phyloP scores from a whole-genome alignment of 306 rosid genomes.

The Leucaena leucocephala region DNA sequence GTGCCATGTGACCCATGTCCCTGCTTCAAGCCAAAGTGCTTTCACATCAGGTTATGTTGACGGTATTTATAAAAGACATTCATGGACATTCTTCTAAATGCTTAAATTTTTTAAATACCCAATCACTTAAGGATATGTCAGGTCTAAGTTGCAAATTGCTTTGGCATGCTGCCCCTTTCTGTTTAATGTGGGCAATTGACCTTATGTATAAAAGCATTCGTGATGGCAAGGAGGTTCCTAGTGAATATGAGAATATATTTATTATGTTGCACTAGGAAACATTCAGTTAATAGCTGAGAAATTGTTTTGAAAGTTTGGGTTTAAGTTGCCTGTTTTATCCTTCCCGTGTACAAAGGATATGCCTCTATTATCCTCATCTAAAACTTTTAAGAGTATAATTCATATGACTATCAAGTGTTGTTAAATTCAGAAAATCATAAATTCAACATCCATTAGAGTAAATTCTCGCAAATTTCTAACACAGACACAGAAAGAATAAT shows the following conservation, averaged over 20 bases:
- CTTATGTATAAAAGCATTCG: neutral
- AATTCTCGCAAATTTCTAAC: slow-evolving; percentile 11
- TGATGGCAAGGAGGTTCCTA: neutral
- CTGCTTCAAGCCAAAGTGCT: neutral
- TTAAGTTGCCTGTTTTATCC: slow-evolving; percentile 3
- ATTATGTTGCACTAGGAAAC: neutral
- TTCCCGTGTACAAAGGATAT: slow-evolving; percentile 7
- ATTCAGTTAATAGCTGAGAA: neutral
- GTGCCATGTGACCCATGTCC: neutral
- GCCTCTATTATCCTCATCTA: neutral
- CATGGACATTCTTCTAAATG: neutral
- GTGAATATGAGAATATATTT: slow-evolving; percentile 9
- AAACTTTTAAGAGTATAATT: slow-evolving; percentile 15
- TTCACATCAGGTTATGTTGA: neutral
- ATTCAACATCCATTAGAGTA: neutral
- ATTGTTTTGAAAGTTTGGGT: neutral
- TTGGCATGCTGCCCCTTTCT: neutral
- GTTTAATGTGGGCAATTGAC: neutral
- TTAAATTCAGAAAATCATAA: neutral
- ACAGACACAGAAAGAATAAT: slow-evolving; percentile 21
- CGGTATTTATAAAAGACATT: neutral
- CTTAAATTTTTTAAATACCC: neutral
- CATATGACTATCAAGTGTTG: neutral
- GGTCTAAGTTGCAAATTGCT: neutral
- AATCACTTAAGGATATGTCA: neutral